Evolutionary conservation across 805 yeast genomes (phyloP), one percentile per base, ranked within the genome.

Genomic region (Yarrowia divulgata): DNA sequence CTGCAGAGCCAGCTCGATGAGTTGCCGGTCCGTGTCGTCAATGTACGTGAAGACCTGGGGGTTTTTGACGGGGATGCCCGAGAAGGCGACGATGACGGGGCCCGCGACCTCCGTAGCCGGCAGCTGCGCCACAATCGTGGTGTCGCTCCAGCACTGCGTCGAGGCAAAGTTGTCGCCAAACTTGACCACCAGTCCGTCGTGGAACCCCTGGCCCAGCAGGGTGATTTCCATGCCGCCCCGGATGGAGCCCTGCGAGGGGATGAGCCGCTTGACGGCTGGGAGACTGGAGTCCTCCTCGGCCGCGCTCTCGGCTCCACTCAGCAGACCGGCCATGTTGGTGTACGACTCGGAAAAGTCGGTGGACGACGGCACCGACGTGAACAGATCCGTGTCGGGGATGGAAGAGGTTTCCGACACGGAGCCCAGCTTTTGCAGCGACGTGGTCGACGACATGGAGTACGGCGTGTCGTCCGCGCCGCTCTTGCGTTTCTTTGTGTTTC

Each of bases 181-280:
- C 78, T 89, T 89, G 16, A 94, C 97, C 32, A 82, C 81, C 70
- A 94, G 81, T 0, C 97, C 97, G 18, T 90, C 90, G 68, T 88
- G 87, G 82, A 95, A 95, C 70, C 92, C 90, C 62, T 88, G 84
- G 2, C 99, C 99, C 54, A 95, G 81, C 63, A 95, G 80, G 0
- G 99, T 95, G 8, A 95, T 91, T 77, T 95, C 99, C 52, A 93
- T 89, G 18, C 99, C 99, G 73, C 99, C 99, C 72, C 97, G 85
- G 13, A 93, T 85, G 10, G 98, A 97, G 2, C 99, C 99, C 77
- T 91, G 95, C 0, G 96, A 89, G 0, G 99, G 99, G 70, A 95
- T 93, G 12, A 95, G 89, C 70, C 97, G 84, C 77, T 92, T 94
- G 67, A 94, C 88, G 0, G 84, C 76, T 1, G 96, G 96, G 0